Conservation (phyloP, 306 rosid genomes). For the Elaeagnus macrophylla region DNA sequence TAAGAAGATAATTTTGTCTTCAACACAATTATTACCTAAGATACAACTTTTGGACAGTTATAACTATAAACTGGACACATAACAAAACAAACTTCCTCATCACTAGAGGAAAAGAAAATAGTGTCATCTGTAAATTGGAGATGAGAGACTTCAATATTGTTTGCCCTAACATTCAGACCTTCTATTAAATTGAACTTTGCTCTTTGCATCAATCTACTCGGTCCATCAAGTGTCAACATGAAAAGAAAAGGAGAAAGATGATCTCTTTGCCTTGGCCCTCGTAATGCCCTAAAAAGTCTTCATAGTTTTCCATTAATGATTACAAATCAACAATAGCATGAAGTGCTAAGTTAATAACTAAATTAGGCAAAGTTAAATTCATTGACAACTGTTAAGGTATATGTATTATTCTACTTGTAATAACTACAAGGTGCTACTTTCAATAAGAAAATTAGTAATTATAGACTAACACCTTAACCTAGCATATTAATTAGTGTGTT, state of each 20-base stretch:
- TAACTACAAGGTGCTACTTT: no score
- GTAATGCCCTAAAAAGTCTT: not conserved
- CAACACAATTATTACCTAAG: not conserved
- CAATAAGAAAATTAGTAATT: no score
- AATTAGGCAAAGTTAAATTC: no score
- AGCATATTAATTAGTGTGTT: no score
- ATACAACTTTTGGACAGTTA: not conserved
- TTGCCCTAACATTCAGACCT: not conserved
- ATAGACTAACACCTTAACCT: no score
- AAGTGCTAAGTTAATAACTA: no score
- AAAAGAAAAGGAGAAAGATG: not conserved
- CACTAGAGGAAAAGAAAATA: no score
- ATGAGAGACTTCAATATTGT: not conserved
- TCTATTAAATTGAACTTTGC: not conserved
- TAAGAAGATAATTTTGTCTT: not conserved
- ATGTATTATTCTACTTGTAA: no score
- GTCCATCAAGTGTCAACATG: not conserved
- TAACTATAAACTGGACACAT: not conserved
- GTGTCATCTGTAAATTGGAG: no score
- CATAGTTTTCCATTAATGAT: not conserved
- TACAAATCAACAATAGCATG: not conserved
- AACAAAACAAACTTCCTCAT: not conserved
- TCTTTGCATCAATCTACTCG: not conserved
- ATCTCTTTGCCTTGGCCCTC: not conserved
- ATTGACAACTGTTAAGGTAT: no score